Evolutionary conservation across 208 protist genomes (phyloP), one percentile per base, ranked within the genome.

Genomic region (Porcisia hertigi): DNA sequence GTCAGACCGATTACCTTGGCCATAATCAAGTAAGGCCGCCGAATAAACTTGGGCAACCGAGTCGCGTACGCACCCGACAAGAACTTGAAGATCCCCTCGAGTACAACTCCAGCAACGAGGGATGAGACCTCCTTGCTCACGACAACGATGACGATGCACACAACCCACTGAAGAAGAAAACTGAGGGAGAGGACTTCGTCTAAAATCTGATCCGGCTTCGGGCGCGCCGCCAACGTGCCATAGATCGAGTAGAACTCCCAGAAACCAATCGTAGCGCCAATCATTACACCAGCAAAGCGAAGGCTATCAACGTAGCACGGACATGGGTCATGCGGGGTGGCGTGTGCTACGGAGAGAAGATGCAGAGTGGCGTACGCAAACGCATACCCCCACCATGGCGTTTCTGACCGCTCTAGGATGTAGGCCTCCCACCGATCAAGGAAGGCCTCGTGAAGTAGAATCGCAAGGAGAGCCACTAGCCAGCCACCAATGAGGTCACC

Each of bases 231-330:
- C 4, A 80, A 23, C 2, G 63, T 73, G 53, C 83, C 83, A 76
- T 86, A 90, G 14, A 78, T 12, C 9, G 65, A 36, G 20, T 69
- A 67, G 57, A 87, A 88, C 1, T 65, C 16, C 81, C 82, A 92
- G 30, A 83, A 75, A 30, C 88, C 90, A 5, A 82, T 59, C 47
- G 82, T 75, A 55, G 82, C 53, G 52, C 90, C 90, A 23, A 82
- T 34, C 76, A 88, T 80, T 18, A 82, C 86, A 6, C 87, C 88
- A 30, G 75, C 71, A 71, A 94, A 94, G 66, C 88, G 88, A 57
- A 92, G 54, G 73, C 85, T 92, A 73, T 94, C 90, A 6, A 93
- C 60, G 82, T 93, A 94, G 81, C 90, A 94, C 7, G 86, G 88
- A 63, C 90, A 94, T 43, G 77, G 74, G 69, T 93, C 87, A 52